These are phyloP conservation scores for Pythium dissotocum DNA, from an alignment of 352 stramenopile genomes.

Conservation along the genomic window DNA sequence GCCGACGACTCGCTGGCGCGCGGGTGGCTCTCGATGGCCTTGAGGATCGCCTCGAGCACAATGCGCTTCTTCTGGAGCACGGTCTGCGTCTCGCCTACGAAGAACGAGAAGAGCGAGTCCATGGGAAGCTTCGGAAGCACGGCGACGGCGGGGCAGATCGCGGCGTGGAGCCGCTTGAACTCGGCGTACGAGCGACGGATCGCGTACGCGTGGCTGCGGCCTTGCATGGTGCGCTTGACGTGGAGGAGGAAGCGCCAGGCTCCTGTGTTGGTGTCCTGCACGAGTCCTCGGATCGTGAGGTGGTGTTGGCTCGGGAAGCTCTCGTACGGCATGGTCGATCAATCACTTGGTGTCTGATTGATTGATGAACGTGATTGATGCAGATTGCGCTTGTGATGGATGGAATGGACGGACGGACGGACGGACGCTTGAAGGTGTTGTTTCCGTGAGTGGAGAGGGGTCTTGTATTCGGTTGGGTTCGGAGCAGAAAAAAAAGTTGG, in stretches of 20 bases:
- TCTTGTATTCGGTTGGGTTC: neutral
- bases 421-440: neutral
- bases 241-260: conserved; percentile 70
- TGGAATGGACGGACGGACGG: neutral
- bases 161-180: conserved; percentile 66
- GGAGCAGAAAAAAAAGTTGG: neutral
- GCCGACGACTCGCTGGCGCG: conserved; percentile 52
- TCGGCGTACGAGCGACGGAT: conserved; percentile 70
- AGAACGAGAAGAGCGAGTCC: conserved; percentile 64
- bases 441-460: neutral
- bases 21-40: conserved; percentile 59
- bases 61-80: conserved; percentile 66
- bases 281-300: conserved; percentile 63
- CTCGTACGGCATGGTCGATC: conserved; percentile 64
- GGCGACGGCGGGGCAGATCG: conserved; percentile 48
- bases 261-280: conserved; percentile 55
- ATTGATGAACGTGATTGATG: conserved; percentile 18
- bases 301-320: conserved; percentile 65
- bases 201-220: conserved; percentile 40
- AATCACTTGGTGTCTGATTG: conserved; percentile 9
- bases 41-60: conserved; percentile 60
- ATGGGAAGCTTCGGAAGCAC: conserved; percentile 48
- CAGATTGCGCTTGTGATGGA: neutral
- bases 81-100: conserved; percentile 67
- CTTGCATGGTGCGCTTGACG: conserved; percentile 46